Evolutionary conservation across 106 monocot species (phyloP), one percentile per base, ranked within the genome.

Genomic region (Dendrobium nobile): DNA sequence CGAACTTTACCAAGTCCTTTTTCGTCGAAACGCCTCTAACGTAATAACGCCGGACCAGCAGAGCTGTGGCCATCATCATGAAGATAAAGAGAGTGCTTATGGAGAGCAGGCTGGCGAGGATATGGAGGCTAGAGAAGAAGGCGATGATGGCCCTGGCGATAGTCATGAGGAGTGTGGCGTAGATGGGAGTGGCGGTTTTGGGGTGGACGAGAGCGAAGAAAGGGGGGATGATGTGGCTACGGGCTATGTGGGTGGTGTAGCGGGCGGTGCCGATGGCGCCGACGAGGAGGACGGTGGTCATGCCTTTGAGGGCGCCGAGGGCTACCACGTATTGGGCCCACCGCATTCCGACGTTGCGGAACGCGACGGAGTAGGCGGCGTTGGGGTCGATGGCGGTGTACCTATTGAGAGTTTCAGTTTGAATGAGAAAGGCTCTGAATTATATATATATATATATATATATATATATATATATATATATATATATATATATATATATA

Each of bases 251-350:
- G 4, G 87, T 92, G 7, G 89, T 89, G 89, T 89, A 89, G 19
- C 92, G 80, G 0, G 82, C 85, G 43, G 87, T 84, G 27, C 92
- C 89, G n/a, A 89, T 80, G 7, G 92, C 77, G 27, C 87, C 85
- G 15, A 87, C 92, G 41, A 89, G 84, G 27, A 93, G 61, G 4
- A 79, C 93, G 17, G 92, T 93, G 7, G 90, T 96, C 92, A 96
- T 96, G 82, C 93, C 93, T 86, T 96, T 93, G 43, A 96, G 80
- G 2, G 96, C 96, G 9, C 96, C 93, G 0, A 90, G 75, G 2
- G 93, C 92, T 18, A 96, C 92, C 17, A 96, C 20, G 82, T 90
- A 92, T 79, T 89, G 84, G 1, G 92, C 93, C 96, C 96, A 96
- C 27, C 80, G 77, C 93, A 93, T 87, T 47, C 96, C 96, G 8